Evolutionary conservation across 495 filamentous ascomycete species (phyloP).

Genomic region (Extremus antarcticus): DNA sequence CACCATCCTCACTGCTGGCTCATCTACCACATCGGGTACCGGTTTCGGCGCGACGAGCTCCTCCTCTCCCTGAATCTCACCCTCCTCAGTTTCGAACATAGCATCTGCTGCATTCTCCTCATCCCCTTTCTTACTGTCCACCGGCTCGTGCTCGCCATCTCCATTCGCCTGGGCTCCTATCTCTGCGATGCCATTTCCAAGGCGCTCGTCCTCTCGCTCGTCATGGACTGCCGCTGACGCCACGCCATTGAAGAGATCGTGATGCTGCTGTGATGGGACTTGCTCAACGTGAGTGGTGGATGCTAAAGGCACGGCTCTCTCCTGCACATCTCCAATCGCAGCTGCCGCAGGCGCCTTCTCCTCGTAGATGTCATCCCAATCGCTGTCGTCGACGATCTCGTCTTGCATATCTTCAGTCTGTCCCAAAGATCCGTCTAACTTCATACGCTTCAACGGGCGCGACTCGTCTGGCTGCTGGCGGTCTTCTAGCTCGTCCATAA

Average conservation of each 20-base stretch:
- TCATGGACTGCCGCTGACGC: too few relatives aligned
- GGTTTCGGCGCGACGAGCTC: neutral
- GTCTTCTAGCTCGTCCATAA: neutral
- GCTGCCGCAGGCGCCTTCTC: neutral
- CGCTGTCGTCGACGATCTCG: constrained; percentile 16
- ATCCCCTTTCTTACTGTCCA: too few relatives aligned
- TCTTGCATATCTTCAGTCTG: constrained; percentile 16
- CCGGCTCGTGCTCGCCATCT: too few relatives aligned
- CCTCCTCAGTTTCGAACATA: neutral
- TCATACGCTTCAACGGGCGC: constrained; percentile 14
- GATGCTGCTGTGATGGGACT: too few relatives aligned
- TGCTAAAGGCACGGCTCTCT: neutral
- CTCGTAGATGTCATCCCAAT: constrained; percentile 18
- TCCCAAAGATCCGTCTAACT: constrained; percentile 11
- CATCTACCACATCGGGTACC: neutral
- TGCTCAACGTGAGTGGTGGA: neutral
- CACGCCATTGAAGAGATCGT: too few relatives aligned
- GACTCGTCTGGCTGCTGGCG: constrained; percentile 13
- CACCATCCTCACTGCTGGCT: neutral
- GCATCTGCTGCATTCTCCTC: too few relatives aligned
- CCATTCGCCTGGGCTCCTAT: too few relatives aligned
- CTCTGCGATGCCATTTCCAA: too few relatives aligned
- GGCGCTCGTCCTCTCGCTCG: too few relatives aligned
- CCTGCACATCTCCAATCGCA: neutral
- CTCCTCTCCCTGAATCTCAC: neutral